Base-by-base conservation (phyloP, 768 basidiomycete species). In the Lyophyllum shimeji region DNA sequence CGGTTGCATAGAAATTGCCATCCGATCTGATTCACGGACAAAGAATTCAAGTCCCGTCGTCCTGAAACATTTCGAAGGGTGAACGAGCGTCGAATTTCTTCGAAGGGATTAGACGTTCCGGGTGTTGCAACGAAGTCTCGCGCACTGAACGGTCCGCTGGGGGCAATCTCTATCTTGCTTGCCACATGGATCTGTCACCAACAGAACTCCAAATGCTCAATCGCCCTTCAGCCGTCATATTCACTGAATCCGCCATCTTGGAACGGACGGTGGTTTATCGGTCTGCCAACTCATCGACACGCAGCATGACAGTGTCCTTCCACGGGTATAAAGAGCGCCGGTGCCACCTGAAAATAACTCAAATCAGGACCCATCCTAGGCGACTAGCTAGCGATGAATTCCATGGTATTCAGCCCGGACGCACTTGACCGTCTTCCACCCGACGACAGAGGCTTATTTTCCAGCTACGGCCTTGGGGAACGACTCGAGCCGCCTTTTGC, bases 401-500 rank as follows among this genome's bases (percentile, higher is more conserved):
- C 45, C 33, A 47, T 33, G 24, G 45, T 27, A 5, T 46, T 57
- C 39, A 40, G 18, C 4, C 46, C 24, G 34, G 34, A 37, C 15
- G 11, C 15, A 3, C 34, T 37, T 11, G 7, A 37, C 3, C 8
- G 20, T 39, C 75, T 81, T 31, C 70, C 76, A 48, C 54, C 68
- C 23, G 60, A 68, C 15, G 81, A 82, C 63, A 66, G 71, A 61
- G 64, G 63, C 39, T 71, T 71, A 48, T 83, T 83, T 66, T 59
- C 63, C 53, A 69, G 71, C 50, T 80, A 74, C 55, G 79, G 81
- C 42, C 68, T 77, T 37, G 82, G 81, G 31, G 61, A 70, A 45
- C 63, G 61, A 12, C 63, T 68, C 33, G 20, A 63, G 37, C 59
- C 70, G 20, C 76, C 80, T 9, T 83, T 81, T 67, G 67, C 66